phyloP scores from a whole-genome alignment of 2,329 filamentous ascomycete species.

The Colletotrichum kahawae region DNA sequence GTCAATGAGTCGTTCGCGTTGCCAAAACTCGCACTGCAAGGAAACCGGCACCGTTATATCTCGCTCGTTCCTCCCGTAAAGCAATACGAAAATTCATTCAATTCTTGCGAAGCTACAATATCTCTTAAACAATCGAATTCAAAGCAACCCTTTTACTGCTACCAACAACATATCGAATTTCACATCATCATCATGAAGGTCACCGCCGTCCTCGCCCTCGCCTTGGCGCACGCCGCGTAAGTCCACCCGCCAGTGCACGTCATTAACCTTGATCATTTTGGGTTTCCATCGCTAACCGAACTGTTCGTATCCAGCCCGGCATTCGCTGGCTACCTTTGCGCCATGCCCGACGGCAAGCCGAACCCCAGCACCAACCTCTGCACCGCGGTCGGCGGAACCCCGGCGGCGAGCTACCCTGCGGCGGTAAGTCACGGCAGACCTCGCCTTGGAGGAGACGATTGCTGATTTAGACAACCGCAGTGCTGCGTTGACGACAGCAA shows the following conservation, averaged over 20 bases:
- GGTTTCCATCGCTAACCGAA: background rate
- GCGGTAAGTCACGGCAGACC: background rate
- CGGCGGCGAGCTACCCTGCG: background rate
- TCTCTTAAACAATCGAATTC: background rate
- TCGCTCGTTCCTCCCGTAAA: background rate
- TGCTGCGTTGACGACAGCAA: background rate
- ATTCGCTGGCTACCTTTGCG: background rate
- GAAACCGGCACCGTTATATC: background rate
- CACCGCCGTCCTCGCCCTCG: background rate
- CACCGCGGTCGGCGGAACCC: background rate
- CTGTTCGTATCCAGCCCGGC: background rate
- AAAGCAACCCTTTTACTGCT: no score
- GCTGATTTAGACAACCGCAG: background rate
- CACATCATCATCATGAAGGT: background rate
- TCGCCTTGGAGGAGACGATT: no score
- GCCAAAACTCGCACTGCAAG: background rate
- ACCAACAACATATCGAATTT: background rate
- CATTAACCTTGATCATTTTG: background rate
- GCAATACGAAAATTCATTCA: rapidly evolving
- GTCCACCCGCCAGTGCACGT: background rate
- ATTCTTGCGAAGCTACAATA: no score
- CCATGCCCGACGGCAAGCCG: background rate
- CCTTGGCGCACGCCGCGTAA: background rate
- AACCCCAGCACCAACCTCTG: background rate
- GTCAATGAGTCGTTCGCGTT: background rate